Conservation (phyloP, 2,329 filamentous ascomycete species). For the Teratosphaeria viscida region DNA sequence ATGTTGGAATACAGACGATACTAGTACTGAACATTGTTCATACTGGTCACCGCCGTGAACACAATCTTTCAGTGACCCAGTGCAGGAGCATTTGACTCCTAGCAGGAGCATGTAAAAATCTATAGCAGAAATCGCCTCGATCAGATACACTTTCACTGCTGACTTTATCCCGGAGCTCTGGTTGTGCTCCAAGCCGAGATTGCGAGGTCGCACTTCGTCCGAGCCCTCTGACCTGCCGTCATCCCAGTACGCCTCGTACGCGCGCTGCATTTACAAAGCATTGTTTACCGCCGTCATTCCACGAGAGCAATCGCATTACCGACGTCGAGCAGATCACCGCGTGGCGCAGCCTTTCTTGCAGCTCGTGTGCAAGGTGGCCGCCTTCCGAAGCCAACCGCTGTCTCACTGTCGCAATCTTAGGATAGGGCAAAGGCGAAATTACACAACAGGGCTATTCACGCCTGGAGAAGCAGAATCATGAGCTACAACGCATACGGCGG, state of each 20-base stretch:
- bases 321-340: not conserved
- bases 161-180: not conserved
- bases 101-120: too few relatives aligned
- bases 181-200: not conserved
- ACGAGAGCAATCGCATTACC: not conserved
- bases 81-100: too few relatives aligned
- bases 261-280: not conserved
- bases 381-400: not conserved
- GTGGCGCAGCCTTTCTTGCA: not conserved
- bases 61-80: too few relatives aligned
- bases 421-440: too few relatives aligned
- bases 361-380: not conserved
- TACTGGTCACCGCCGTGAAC: too few relatives aligned
- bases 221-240: not conserved
- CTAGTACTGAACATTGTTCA: not conserved
- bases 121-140: not conserved
- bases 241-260: not conserved
- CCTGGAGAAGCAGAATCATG: constrained; percentile 32
- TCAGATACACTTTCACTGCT: not conserved
- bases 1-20: too few relatives aligned
- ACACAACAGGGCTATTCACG: too few relatives aligned
- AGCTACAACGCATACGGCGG: constrained; percentile 50
- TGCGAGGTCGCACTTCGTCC: not conserved
- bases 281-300: not conserved
- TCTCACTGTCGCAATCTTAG: not conserved